Base-by-base conservation (phyloP, 106 monocot species). In the Gastrodia elata region DNA sequence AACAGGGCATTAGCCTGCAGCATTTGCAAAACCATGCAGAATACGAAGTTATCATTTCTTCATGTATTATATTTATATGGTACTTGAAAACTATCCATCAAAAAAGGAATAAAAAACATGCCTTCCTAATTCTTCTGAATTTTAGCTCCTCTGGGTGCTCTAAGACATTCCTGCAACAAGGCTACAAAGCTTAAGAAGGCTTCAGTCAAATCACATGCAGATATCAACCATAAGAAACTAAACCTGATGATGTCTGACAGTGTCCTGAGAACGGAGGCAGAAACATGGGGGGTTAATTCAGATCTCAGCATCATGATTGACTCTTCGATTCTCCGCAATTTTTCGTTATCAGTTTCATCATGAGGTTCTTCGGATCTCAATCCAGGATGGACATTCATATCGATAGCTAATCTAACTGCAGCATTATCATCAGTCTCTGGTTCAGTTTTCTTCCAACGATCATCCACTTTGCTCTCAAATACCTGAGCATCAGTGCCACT, bases 181-280 rank as follows among this genome's bases (percentile, higher is more conserved):
- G 70, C 32, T 36, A 42, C 10, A 39, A 2, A 11, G 61, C 11
- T 33, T 32, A 32, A 32, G 26, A 58, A 58, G 26, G 11, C 30
- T 30, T 61, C 20, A 30, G 13, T 4, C 30, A 11, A 30, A 61
- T 13, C 52, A 2, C 9, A 52, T n/a, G 32, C 22, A 61, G 61
- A 61, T 32, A 28, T 11, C 14, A 30, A 61, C 15, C 61, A 32
- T 61, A 61, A 61, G 61, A 61, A 56, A n/a, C n/a, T n/a, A n/a
- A 35, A 91, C 94, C 86, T 91, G 77, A 98, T 88, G 30, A 98
- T 98, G 68, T 93, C 93, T 39, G 83, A 82, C 24, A 98, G 86
- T 18, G 88, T 93, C 65, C 91, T 84, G 46, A 98, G 73, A 11
- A 76, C 81, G 11, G 87, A 78, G 34, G 77, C 22, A 33, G 87